These are phyloP conservation scores for Eimeria falciformis DNA, from an alignment of 169 alveolate species.

Conservation along the genomic window DNA sequence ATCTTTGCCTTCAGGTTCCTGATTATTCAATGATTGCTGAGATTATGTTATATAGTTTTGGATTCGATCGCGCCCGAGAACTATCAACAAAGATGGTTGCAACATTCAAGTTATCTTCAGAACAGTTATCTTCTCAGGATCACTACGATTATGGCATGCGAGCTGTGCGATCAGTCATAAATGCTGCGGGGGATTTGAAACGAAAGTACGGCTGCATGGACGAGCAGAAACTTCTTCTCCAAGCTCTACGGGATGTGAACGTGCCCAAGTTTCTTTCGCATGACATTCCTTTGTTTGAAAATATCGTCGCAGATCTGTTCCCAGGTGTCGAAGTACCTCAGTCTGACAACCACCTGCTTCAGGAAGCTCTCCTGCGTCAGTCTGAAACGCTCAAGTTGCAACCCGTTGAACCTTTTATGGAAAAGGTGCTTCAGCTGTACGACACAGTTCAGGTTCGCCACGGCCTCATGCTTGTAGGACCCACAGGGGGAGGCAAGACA, in stretches of 20 bases:
- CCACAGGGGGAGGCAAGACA: conserved; percentile 97
- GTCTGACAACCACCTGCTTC: conserved; percentile 91
- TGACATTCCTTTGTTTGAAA: conserved; percentile 96
- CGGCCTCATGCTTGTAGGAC: conserved; percentile 97
- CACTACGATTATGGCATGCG: conserved; percentile 97
- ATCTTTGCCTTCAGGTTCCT: conserved; percentile 90
- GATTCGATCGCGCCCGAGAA: conserved; percentile 93
- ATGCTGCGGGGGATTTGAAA: conserved; percentile 72
- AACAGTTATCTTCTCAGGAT: conserved; percentile 93
- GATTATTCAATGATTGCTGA: conserved; percentile 96
- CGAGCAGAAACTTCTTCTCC: conserved; percentile 93
- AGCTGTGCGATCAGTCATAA: conserved; percentile 93
- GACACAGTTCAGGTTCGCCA: conserved; percentile 97
- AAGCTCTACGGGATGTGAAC: conserved; percentile 96
- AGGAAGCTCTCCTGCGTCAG: conserved; percentile 82
- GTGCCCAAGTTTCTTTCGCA: conserved; percentile 96
- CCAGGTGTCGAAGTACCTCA: conserved; percentile 94
- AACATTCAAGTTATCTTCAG: conserved; percentile 89
- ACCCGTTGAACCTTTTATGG: conserved; percentile 89
- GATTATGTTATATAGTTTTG: conserved; percentile 95
- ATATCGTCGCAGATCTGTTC: conserved; percentile 95
- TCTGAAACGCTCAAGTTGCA: conserved; percentile 88
- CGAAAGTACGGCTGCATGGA: conserved; percentile 82
- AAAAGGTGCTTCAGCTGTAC: conserved; percentile 92
- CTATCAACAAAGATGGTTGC: conserved; percentile 93